These are phyloP conservation scores for Amphirosellinia nigrospora DNA, from an alignment of 495 filamentous ascomycete species.

Conservation along the genomic window DNA sequence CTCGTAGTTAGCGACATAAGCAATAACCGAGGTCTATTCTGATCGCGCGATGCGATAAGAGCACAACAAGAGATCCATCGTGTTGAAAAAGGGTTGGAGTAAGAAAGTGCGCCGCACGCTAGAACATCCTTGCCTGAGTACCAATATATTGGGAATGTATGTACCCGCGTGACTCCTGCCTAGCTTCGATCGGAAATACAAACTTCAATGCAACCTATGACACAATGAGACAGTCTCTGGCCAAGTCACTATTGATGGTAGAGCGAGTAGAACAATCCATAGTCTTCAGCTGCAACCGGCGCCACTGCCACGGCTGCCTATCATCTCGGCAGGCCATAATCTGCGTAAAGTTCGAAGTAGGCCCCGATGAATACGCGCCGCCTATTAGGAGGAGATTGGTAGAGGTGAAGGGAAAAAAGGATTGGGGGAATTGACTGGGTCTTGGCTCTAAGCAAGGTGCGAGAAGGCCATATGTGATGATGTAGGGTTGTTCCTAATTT, in stretches of 20 bases:
- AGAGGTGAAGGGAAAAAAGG: background rate
- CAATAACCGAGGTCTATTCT: background rate
- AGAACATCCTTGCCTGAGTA: background rate
- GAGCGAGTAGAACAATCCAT: background rate
- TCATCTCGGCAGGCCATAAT: background rate
- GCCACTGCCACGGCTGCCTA: background rate
- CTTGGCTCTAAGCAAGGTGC: background rate
- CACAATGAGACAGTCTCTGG: background rate
- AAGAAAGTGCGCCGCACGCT: background rate
- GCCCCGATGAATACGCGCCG: background rate
- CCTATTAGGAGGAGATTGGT: background rate
- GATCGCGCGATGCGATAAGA: background rate
- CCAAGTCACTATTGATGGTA: background rate
- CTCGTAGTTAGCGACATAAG: background rate
- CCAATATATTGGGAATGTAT: background rate
- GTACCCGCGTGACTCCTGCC: background rate
- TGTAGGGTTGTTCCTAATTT: background rate
- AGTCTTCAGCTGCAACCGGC: background rate
- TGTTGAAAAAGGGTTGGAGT: background rate
- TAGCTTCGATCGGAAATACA: background rate
- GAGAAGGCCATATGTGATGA: background rate
- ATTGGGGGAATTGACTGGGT: background rate
- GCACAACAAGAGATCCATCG: background rate
- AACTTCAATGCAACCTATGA: background rate
- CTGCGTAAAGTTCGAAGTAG: background rate